Evolutionary conservation across 495 filamentous ascomycete genomes (phyloP), one percentile per base, ranked within the genome.

Genomic region (Aspergillus campestris): DNA sequence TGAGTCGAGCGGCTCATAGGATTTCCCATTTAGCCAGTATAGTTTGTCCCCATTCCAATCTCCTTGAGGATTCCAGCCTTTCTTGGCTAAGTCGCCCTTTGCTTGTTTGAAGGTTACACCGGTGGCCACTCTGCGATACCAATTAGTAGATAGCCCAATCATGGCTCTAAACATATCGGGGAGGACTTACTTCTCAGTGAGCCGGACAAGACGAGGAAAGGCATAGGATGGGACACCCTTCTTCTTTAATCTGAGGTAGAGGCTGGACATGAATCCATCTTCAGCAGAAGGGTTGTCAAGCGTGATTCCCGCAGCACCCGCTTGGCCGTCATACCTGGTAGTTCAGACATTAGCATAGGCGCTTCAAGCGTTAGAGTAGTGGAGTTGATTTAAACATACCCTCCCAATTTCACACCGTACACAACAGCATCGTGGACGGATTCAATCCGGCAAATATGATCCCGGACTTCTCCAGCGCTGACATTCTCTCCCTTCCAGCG

Each of bases 401-500:
- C 56, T 15, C 38, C 40, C 11, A 77, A 49, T 30, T 66, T 71
- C 2, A 77, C 71, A 10, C 73, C 73, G 49, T 71, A 77, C 3
- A 77, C 72, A 13, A 73, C 63, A 4, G 72, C 72, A 58, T 77
- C 73, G 33, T 65, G 60, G 11, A 75, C 65, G 7, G 61, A 65
- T 0, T 61, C 54, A 39, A 75, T 66, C 24, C 57, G 55, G 30
- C 70, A 71, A 37, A 77, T 68, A 49, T 72, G 68, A 50, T 73
- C 71, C 28, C 71, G 53, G 13, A 80, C 78, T 47, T 88, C 81
- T 14, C 83, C 81, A 0, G 90, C 92, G 7, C 81, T 84, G 1
- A 95, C 87, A 50, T 96, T 97, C 67, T 97, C 91, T 13, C 79
- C 80, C 66, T 95, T 95, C 90, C 91, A 96, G 27, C 91, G 80